phyloP scores from a whole-genome alignment of 192 early-diverging fungal genomes.

The Oehlia diaphana region DNA sequence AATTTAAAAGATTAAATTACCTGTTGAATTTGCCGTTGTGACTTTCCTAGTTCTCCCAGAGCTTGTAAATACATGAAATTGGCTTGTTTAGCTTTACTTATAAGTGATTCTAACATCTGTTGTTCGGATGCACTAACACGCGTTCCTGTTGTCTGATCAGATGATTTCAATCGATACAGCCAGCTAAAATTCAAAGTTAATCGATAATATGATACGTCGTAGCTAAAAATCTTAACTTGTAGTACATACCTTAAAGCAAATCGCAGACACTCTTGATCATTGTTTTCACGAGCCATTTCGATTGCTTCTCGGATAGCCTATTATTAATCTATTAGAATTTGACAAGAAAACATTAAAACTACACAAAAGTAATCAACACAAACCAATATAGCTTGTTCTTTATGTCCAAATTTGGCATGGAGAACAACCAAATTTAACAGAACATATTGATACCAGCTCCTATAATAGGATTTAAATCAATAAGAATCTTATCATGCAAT shows the following conservation, averaged over 20 bases:
- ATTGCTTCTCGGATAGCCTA: conserved; percentile 46
- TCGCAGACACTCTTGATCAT: conserved; percentile 45
- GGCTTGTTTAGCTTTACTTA: conserved; percentile 22
- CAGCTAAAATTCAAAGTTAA: conserved; percentile 18
- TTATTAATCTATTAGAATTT: neutral
- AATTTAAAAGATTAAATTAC: neutral
- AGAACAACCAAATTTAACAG: conserved; percentile 45
- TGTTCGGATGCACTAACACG: conserved; percentile 14
- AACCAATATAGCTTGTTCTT: conserved; percentile 43
- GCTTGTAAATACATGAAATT: conserved; percentile 18
- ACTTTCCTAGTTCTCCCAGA: conserved; percentile 26
- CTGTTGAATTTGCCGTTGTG: conserved; percentile 25
- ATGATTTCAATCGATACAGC: conserved; percentile 29
- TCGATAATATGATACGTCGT: neutral
- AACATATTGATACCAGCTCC: conserved; percentile 43
- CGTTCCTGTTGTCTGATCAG: neutral
- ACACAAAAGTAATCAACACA: neutral
- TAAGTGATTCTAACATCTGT: conserved; percentile 29
- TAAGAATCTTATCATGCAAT: no score
- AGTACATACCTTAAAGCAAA: conserved; percentile 44
- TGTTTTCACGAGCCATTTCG: conserved; percentile 42
- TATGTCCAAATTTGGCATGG: conserved; percentile 45
- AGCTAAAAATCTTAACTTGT: neutral
- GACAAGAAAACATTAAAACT: neutral
- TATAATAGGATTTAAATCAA: neutral